These are phyloP conservation scores for Aphanomyces invadans DNA, from an alignment of 352 stramenopile genomes.

Conservation along the genomic window DNA sequence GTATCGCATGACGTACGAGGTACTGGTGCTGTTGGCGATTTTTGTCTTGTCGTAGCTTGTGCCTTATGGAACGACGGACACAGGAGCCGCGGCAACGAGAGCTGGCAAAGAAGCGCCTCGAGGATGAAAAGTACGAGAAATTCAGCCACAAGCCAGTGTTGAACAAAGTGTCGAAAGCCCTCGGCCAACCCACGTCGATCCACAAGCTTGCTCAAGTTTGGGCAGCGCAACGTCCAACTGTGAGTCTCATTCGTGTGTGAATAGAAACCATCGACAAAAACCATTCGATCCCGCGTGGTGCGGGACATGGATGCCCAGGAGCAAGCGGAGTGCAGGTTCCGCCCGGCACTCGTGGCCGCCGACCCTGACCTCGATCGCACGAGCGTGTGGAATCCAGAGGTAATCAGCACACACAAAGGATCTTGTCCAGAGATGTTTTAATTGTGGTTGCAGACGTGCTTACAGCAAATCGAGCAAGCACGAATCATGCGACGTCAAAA, in stretches of 20 bases:
- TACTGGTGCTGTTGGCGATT: too few relatives aligned
- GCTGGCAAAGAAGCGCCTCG: conserved; percentile 48
- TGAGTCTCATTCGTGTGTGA: too few relatives aligned
- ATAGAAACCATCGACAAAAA: conserved; percentile 12
- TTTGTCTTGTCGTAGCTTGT: too few relatives aligned
- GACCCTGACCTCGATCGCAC: conserved; percentile 26
- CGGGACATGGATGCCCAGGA: conserved; percentile 58
- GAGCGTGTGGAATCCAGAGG: conserved; percentile 29
- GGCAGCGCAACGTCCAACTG: neutral
- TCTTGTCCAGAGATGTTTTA: too few relatives aligned
- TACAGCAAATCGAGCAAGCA: conserved; percentile 58
- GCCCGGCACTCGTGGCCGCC: conserved; percentile 30
- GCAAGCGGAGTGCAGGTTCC: conserved; percentile 65
- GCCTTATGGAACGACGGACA: too few relatives aligned
- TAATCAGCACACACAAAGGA: conserved; percentile 11
- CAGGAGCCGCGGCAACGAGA: conserved; percentile 48
- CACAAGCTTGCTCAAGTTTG: conserved; percentile 36
- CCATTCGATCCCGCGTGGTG: conserved; percentile 46
- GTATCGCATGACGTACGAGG: conserved; percentile 55
- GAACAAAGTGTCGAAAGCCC: conserved; percentile 60
- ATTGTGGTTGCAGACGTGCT: conserved; percentile 59
- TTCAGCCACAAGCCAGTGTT: conserved; percentile 72
- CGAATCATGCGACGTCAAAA: conserved; percentile 46
- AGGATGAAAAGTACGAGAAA: conserved; percentile 46
- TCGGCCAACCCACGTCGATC: conserved; percentile 42